Evolutionary conservation across 2,329 filamentous ascomycete genomes (phyloP).

Genomic region (Claviceps pusilla): DNA sequence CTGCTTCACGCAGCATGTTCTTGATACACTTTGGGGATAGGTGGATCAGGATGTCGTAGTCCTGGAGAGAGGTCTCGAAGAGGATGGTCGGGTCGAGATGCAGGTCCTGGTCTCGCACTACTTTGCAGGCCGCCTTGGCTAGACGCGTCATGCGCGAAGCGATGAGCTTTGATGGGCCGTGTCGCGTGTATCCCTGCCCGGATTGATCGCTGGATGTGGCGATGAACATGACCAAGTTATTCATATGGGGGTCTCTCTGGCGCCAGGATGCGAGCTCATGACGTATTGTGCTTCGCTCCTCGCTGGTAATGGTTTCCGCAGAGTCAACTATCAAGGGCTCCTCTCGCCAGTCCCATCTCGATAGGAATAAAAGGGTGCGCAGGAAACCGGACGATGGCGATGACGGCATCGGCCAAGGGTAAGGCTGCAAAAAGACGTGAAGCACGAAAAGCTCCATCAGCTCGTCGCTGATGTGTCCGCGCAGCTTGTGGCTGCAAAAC

Average conservation of each 20-base stretch:
- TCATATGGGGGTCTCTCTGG: slow-evolving; percentile 77
- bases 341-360: slow-evolving; percentile 82
- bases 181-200: slow-evolving; percentile 65
- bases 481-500: slow-evolving; percentile 72
- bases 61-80: slow-evolving; percentile 56
- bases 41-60: slow-evolving; percentile 79
- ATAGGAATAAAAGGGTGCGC: slow-evolving; percentile 62
- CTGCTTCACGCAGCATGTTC: slow-evolving; percentile 23
- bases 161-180: slow-evolving; percentile 61
- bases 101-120: slow-evolving; percentile 38
- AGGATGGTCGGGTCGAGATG: slow-evolving; percentile 37
- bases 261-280: slow-evolving; percentile 72
- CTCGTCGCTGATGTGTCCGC: slow-evolving; percentile 60
- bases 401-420: slow-evolving; percentile 66
- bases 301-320: slow-evolving; percentile 44
- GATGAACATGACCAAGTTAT: slow-evolving; percentile 64
- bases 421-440: slow-evolving; percentile 63
- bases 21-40: slow-evolving; percentile 42
- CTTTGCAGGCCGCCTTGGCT: slow-evolving; percentile 57
- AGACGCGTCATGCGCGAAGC: slow-evolving; percentile 71
- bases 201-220: slow-evolving; percentile 65
- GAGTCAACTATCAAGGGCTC: slow-evolving; percentile 67
- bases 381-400: slow-evolving; percentile 69
- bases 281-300: slow-evolving; percentile 46
- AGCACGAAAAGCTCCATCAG: slow-evolving; percentile 72